Evolutionary conservation across 2,329 filamentous ascomycete species (phyloP), one percentile per base, ranked within the genome.

Genomic region (Alternaria ventricosa): DNA sequence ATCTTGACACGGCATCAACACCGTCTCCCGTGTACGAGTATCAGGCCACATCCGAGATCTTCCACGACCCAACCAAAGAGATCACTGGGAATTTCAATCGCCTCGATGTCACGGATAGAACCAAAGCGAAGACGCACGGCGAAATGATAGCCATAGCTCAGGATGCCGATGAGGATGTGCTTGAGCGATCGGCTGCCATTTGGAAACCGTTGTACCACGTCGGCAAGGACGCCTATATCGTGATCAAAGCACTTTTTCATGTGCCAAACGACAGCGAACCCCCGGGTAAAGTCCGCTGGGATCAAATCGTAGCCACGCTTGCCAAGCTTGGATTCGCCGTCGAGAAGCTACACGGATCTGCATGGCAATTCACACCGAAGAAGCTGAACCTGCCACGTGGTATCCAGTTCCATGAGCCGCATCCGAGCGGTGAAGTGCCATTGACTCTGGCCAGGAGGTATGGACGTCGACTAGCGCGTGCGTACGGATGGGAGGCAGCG

Each of bases 1-100:
- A 85, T 56, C 78, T 57, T 36, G 59, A 57, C 15, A 68, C 59
- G 44, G 27, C 55, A 22, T 46, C 63, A 15, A 15, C 57, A 8
- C 7, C 22, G n/a, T 20, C 36, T 5, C 8, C 20, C 11, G 33
- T 63, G 36, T 63, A 65, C 25, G 55, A 51, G 9, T 60, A 63
- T 25, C 59, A 66, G 28, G 11, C 28, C 28, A 30, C 28, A 30
- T 30, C 28, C 11, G 28, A 30, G 28, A 30, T 30, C 28, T 30
- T 30, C 28, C 28, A 30, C 28, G 28, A 30, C 28, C 28, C 28
- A 30, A 30, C 28, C 28, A 30, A 30, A 30, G 28, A 30, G 11
- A 30, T 30, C 28, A 30, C 28, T 30, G 28, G 28, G 28, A 30
- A 30, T 30, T 30, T 30, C 28, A 30, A 30, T 30, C 28, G 28